Evolutionary conservation across 2,329 filamentous ascomycete genomes (phyloP), one percentile per base, ranked within the genome.

Genomic region (Phaeosphaeriaceae sp.): DNA sequence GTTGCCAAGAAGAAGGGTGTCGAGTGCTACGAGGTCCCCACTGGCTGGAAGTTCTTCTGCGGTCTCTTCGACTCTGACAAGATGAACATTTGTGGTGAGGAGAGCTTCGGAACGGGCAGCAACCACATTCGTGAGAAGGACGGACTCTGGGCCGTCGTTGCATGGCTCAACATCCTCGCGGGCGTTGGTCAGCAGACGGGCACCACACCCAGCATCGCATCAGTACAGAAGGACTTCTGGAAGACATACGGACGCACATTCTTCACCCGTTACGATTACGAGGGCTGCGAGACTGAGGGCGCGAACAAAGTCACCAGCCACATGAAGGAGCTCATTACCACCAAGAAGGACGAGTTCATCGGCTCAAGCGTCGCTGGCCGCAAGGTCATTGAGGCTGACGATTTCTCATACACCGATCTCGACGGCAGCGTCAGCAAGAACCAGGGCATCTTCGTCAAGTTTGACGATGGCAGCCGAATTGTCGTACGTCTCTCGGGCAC

Each of bases 41-140:
- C 95, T 0, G 95, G 95, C 73, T 99, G 95, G 95, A 98, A 97
- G 86, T 97, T 92, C 82, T 99, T 95, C 49, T 99, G 98, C 77
- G 95, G 95, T 62, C 95, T 96, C 44, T 97, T 93, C 66, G 95
- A 96, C 56, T 87, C 98, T 66, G 94, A 99, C 80, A 99, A 99
- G 88, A 99, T 99, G 95, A 98, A 95, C 74, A 99, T 99, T 78
- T 99, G 95, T 77, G 95, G 95, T 59, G 95, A 99, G 82, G 95
- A 99, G 86, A 95, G 91, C 66, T 99, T 99, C 79, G 95, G 95
- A 68, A 99, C 95, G 11, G 95, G 95, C 42, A 97, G 92, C 81
- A 97, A 99, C 84, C 95, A 99, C 81, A 97, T 99, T 76, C 93
- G 95, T 70, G 95, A 99, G 84, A 99, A 99, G 87, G 95, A 99